These are phyloP conservation scores for Candida labiduridarum DNA, from an alignment of 1,139 yeast genomes.

Conservation along the genomic window DNA sequence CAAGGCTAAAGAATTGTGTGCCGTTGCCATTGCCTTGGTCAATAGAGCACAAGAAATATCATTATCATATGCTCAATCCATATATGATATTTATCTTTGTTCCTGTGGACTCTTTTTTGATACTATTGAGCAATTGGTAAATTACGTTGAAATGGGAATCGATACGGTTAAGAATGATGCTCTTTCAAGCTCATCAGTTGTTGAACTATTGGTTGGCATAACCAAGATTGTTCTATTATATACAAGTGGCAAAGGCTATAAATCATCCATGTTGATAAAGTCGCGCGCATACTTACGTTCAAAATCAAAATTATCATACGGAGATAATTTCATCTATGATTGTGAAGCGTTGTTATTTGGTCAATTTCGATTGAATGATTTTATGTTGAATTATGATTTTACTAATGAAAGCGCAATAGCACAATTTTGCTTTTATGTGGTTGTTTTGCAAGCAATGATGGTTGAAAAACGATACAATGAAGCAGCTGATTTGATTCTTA, in stretches of 20 bases:
- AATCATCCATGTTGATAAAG: conserved; percentile 5
- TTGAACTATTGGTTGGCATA: conserved; percentile 15
- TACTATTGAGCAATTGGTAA: conserved; percentile 40
- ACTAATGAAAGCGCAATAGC: conserved; percentile 5
- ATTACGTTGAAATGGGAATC: conserved; percentile 27
- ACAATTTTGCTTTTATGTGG: conserved; percentile 16
- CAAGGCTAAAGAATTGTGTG: conserved; percentile 30
- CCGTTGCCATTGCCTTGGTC: conserved; percentile 42
- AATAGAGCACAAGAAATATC: conserved; percentile 38
- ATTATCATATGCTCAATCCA: conserved; percentile 38
- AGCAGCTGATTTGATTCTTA: conserved; percentile 23
- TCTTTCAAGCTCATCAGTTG: conserved; percentile 19
- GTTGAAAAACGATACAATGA: conserved; percentile 23
- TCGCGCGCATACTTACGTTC: conserved; percentile 2
- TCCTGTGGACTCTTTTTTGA: conserved; percentile 49
- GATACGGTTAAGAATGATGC: conserved; percentile 7
- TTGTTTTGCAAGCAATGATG: conserved; percentile 7
- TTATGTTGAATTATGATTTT: conserved; percentile 11
- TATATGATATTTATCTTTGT: conserved; percentile 47
- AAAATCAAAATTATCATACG: background rate
- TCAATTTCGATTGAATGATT: conserved; percentile 20
- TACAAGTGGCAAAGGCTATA: conserved; percentile 15
- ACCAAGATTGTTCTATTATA: conserved; percentile 21
- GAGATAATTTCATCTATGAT: conserved; percentile 9
- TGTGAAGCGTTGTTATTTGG: conserved; percentile 22